Evolutionary conservation across 2,329 filamentous ascomycete genomes (phyloP).

Genomic region (Zymoseptoria brevis): DNA sequence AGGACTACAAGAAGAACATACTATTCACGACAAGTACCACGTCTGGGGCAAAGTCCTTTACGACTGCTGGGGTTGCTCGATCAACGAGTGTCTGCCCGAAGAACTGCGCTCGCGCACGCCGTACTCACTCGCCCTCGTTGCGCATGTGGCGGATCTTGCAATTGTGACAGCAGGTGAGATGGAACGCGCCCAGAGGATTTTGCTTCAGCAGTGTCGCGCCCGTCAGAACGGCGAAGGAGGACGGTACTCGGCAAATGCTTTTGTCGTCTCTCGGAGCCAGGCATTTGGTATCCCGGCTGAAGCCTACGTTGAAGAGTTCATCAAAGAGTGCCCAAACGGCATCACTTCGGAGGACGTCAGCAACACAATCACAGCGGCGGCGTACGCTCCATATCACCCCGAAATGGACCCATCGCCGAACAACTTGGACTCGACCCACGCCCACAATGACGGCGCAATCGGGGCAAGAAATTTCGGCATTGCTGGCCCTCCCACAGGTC

Average conservation of each 20-base stretch:
- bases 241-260: background rate
- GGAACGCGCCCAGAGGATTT: background rate
- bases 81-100: conserved; percentile 1
- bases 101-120: conserved; percentile 5
- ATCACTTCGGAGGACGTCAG: background rate
- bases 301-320: background rate
- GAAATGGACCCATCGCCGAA: background rate
- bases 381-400: background rate
- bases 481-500: background rate
- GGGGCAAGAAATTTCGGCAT: background rate
- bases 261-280: background rate
- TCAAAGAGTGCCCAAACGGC: background rate
- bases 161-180: background rate
- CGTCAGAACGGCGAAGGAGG: background rate
- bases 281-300: background rate
- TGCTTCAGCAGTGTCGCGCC: background rate
- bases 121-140: conserved; percentile 2
- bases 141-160: background rate
- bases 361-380: background rate
- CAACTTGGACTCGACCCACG: background rate
- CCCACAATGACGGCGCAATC: background rate
- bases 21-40: background rate
- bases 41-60: background rate
- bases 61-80: conserved; percentile 1
- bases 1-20: background rate